phyloP scores from a whole-genome alignment of 768 basidiomycete species.

The Sarcodon aspratus region DNA sequence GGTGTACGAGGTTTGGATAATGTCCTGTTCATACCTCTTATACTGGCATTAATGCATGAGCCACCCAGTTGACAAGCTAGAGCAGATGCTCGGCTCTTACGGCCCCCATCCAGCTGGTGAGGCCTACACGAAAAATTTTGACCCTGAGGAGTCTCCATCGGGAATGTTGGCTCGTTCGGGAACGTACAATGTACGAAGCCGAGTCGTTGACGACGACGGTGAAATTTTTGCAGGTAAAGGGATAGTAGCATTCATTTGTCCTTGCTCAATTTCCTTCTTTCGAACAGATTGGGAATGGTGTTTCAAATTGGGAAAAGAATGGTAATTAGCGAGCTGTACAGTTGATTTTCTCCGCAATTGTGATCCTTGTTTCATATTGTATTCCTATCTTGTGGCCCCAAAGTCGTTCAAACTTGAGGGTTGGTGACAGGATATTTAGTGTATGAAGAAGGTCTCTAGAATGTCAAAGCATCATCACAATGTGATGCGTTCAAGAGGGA shows the following conservation, averaged over 20 bases:
- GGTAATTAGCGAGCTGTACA: constrained; percentile 32
- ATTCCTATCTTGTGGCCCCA: too few relatives aligned
- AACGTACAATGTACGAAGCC: constrained; percentile 64
- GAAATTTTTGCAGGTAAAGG: constrained; percentile 65
- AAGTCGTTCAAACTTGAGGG: too few relatives aligned
- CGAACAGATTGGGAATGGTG: constrained; percentile 70
- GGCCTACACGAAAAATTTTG: constrained; percentile 68
- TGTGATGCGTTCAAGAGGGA: too few relatives aligned
- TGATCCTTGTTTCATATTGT: constrained; percentile 11
- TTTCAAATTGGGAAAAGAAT: constrained; percentile 90
- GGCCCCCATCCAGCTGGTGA: constrained; percentile 58
- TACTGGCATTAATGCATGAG: not conserved
- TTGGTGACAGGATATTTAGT: too few relatives aligned
- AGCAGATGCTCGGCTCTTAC: constrained; percentile 93
- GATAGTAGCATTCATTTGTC: not conserved
- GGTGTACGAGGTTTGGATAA: constrained; percentile 52
- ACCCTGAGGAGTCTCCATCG: constrained; percentile 52
- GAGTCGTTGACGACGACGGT: constrained; percentile 83
- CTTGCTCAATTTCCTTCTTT: constrained; percentile 1
- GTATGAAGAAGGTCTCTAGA: too few relatives aligned
- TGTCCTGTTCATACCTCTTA: constrained; percentile 1
- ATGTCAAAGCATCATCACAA: too few relatives aligned
- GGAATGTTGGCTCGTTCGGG: constrained; percentile 81
- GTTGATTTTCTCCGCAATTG: constrained; percentile 12
- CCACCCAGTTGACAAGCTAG: constrained; percentile 73